phyloP scores from a whole-genome alignment of 495 filamentous ascomycete genomes.

The Aspergillus conjunctus region DNA sequence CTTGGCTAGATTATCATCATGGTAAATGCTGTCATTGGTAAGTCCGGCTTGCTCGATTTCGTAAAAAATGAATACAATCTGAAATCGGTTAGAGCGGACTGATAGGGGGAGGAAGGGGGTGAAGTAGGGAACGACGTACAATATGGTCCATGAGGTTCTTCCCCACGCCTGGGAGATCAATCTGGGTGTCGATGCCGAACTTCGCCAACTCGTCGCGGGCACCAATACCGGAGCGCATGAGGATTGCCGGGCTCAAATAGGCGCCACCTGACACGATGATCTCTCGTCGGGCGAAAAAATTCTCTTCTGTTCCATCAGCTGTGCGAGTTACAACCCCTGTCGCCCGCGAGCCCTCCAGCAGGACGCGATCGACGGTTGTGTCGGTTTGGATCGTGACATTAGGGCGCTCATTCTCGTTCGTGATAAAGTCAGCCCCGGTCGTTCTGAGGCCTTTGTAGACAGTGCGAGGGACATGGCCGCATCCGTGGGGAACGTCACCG shows the following conservation, averaged over 20 bases:
- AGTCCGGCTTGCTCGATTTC: conserved; percentile 46
- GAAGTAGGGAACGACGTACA: conserved; percentile 23
- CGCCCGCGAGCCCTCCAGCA: conserved; percentile 32
- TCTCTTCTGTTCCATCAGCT: conserved; percentile 33
- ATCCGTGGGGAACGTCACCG: conserved; percentile 51
- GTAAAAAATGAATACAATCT: conserved; percentile 52
- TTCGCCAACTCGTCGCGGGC: conserved; percentile 49
- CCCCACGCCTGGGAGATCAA: conserved; percentile 57
- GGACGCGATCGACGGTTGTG: conserved; percentile 40
- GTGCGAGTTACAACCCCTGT: conserved; percentile 30
- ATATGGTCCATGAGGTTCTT: conserved; percentile 58
- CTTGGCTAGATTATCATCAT: conserved; percentile 39
- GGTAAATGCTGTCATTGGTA: conserved; percentile 46
- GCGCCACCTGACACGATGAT: conserved; percentile 56
- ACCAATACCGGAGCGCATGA: conserved; percentile 59
- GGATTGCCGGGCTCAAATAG: conserved; percentile 59
- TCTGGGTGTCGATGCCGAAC: conserved; percentile 48
- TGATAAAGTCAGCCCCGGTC: conserved; percentile 51
- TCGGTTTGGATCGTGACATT: conserved; percentile 45
- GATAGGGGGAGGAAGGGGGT: background rate
- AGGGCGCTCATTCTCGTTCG: conserved; percentile 35
- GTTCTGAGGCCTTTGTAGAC: conserved; percentile 52
- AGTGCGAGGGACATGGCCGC: conserved; percentile 54
- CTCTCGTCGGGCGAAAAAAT: conserved; percentile 42
- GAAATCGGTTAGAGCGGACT: conserved; percentile 2